Evolutionary conservation across 148 eudicot genomes (phyloP).

Genomic region (Amaranthus cruentus): DNA sequence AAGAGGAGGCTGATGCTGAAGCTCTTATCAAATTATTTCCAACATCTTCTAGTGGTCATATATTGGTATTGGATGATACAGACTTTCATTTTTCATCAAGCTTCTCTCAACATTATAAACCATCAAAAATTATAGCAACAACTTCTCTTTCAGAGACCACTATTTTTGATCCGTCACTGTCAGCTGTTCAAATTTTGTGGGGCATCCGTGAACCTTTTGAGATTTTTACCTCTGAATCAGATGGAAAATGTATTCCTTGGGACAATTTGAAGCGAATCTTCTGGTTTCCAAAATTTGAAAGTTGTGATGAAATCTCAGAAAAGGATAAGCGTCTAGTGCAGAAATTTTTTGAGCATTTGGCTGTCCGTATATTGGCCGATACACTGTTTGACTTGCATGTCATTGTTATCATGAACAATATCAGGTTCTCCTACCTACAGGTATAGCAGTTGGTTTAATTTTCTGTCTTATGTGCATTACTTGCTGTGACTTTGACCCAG

Average conservation of each 20-base stretch:
- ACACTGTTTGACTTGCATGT: slow-evolving; percentile 44
- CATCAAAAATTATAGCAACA: slow-evolving; percentile 56
- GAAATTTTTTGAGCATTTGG: slow-evolving; percentile 58
- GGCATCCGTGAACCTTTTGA: slow-evolving; percentile 43
- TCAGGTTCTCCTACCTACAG: slow-evolving; percentile 80
- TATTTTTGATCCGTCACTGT: slow-evolving; percentile 34
- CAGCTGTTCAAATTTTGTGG: slow-evolving; percentile 43
- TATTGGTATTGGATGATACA: slow-evolving; percentile 62
- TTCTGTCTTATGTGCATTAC: neutral
- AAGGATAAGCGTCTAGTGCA: slow-evolving; percentile 42
- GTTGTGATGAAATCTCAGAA: slow-evolving; percentile 35
- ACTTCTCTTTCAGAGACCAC: slow-evolving; percentile 39
- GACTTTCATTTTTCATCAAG: slow-evolving; percentile 53
- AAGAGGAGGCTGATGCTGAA: slow-evolving; percentile 44
- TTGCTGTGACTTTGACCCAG: neutral
- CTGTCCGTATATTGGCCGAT: slow-evolving; percentile 52
- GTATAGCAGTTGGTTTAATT: slow-evolving; percentile 33
- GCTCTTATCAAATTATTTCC: slow-evolving; percentile 49
- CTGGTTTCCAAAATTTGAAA: slow-evolving; percentile 62
- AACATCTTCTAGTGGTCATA: slow-evolving; percentile 30
- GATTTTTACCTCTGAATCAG: slow-evolving; percentile 36
- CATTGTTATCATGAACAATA: slow-evolving; percentile 68
- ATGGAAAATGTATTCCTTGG: slow-evolving; percentile 57
- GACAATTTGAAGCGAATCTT: slow-evolving; percentile 50
- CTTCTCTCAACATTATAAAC: slow-evolving; percentile 44